Conservation (phyloP, 1,139 yeast genomes). For the Geotrichum reessii region DNA sequence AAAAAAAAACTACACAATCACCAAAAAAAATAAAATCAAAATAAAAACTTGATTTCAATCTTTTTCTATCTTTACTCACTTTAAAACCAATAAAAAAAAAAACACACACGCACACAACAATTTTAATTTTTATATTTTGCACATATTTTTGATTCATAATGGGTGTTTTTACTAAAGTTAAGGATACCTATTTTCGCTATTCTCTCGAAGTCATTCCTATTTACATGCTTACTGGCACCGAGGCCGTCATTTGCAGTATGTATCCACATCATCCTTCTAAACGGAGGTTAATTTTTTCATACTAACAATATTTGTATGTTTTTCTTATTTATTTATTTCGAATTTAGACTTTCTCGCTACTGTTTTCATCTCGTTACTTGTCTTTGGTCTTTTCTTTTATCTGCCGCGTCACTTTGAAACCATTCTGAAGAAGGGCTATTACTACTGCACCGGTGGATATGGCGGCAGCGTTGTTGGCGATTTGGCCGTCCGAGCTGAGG, state of each 20-base stretch:
- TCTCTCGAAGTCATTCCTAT: conserved; percentile 26
- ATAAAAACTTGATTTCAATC: too few species aligned
- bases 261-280: conserved; percentile 2
- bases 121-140: background rate
- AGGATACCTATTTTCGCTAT: conserved; percentile 21
- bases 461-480: conserved; percentile 54
- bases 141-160: background rate
- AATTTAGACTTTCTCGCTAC: conserved; percentile 19
- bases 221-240: conserved; percentile 28
- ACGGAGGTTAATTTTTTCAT: too few species aligned
- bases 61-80: too few species aligned
- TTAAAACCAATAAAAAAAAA: too few species aligned
- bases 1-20: too few species aligned
- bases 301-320: background rate
- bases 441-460: conserved; percentile 26
- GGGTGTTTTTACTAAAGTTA: conserved; percentile 11
- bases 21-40: too few species aligned
- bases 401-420: conserved; percentile 27
- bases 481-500: conserved; percentile 43
- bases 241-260: conserved; percentile 25
- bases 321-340: background rate
- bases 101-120: too few species aligned
- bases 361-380: conserved; percentile 19
- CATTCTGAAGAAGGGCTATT: conserved; percentile 26
- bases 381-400: conserved; percentile 26